Percentiles rank a stretch among this genome's conserved stretches.
phyloP scores from a whole-genome alignment of 805 yeast species.

The Saccharomycopsis lassenensis region DNA sequence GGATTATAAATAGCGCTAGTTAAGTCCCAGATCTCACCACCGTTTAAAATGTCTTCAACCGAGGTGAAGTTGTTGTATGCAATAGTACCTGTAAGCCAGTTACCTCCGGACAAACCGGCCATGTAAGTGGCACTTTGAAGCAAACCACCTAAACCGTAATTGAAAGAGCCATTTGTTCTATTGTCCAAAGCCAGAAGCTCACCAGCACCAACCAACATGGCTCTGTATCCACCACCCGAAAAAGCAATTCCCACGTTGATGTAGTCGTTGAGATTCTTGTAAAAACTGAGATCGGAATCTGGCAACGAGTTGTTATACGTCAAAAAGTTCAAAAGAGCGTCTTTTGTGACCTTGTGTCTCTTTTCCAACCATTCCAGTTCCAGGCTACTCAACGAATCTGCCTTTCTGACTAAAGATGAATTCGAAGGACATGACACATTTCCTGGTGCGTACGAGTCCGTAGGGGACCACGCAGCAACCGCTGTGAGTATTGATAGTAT shows the following conservation, averaged over 20 bases:
- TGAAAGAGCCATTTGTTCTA: conserved; percentile 46
- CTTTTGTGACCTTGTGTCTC: conserved; percentile 36
- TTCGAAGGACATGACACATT: conserved; percentile 41
- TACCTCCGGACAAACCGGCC: conserved; percentile 75
- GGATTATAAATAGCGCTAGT: conserved; percentile 48
- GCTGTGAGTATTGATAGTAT: too few species aligned
- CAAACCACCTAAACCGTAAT: conserved; percentile 60
- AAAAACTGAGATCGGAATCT: too few species aligned
- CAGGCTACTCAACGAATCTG: conserved; percentile 32
- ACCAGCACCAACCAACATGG: conserved; percentile 82
- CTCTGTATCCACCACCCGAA: conserved; percentile 87
- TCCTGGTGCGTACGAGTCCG: conserved; percentile 44
- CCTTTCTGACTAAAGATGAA: conserved; percentile 34
- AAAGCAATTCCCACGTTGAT: conserved; percentile 50
- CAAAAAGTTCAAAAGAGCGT: conserved; percentile 35
- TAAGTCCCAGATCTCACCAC: conserved; percentile 55
- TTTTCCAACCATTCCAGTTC: conserved; percentile 44
- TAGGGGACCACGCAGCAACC: conserved; percentile 16
- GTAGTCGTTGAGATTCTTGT: conserved; percentile 16
- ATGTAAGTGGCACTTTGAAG: conserved; percentile 61
- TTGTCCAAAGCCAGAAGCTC: conserved; percentile 69
- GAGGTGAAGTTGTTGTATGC: conserved; percentile 64
- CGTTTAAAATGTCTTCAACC: conserved; percentile 45
- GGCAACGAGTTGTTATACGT: conserved; percentile 29
- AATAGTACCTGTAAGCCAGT: conserved; percentile 68